Evolutionary conservation across 225 moss, liverwort and hornwort species (phyloP).

Genomic region (Asterella californica): DNA sequence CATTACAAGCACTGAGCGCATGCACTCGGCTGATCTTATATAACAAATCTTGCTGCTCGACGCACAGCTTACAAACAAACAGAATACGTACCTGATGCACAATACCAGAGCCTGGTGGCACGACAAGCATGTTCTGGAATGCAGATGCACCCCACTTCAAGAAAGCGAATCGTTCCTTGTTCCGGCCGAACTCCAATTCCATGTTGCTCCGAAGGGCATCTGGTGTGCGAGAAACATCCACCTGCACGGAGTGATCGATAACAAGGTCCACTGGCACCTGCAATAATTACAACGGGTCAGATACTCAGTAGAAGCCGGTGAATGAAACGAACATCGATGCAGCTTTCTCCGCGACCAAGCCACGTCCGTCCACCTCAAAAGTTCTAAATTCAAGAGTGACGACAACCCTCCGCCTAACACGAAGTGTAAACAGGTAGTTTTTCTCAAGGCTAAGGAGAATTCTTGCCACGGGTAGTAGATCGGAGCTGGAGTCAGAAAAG

Average conservation of each 20-base stretch:
- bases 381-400: neutral
- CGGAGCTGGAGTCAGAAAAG: neutral
- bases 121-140: conserved; percentile 96
- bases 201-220: conserved; percentile 78
- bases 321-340: neutral
- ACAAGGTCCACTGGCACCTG: conserved; percentile 97
- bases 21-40: neutral
- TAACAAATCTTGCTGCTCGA: neutral
- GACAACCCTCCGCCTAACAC: neutral
- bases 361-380: neutral
- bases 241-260: conserved; percentile 97
- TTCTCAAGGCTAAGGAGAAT: too few relatives aligned
- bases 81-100: conserved; percentile 67
- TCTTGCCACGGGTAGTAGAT: neutral
- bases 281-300: neutral
- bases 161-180: conserved; percentile 91
- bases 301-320: neutral
- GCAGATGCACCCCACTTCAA: conserved; percentile 98
- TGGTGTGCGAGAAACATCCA: conserved; percentile 68
- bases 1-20: too few relatives aligned
- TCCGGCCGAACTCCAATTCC: conserved; percentile 85
- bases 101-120: conserved; percentile 95
- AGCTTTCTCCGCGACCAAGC: neutral
- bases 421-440: neutral
- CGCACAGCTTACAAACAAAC: neutral